Conservation (phyloP, 2,329 filamentous ascomycete genomes). For the Tolypocladium sp. region DNA sequence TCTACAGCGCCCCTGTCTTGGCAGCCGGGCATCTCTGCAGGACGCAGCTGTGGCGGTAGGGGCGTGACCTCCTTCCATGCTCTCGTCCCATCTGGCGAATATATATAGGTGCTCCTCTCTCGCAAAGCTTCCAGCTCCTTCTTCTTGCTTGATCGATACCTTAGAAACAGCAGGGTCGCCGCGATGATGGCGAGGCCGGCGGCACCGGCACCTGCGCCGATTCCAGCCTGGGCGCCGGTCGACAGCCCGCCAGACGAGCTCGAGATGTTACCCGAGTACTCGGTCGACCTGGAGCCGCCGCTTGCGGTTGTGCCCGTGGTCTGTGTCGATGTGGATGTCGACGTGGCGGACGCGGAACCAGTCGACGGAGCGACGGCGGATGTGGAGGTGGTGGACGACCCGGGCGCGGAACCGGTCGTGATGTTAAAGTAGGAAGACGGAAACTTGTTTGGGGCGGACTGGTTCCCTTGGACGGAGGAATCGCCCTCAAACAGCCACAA, state of each 20-base stretch:
- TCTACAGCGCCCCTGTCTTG: background rate
- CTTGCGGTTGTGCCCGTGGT: background rate
- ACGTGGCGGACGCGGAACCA: background rate
- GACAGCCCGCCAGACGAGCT: background rate
- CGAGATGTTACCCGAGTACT: background rate
- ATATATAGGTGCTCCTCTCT: background rate
- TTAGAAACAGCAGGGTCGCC: background rate
- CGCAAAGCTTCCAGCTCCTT: background rate
- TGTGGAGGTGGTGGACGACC: background rate
- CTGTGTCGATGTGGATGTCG: background rate
- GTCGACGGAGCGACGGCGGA: too few relatives aligned
- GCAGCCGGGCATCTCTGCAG: background rate
- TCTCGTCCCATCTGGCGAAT: background rate
- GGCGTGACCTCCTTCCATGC: background rate
- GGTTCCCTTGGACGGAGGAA: conserved; percentile 4
- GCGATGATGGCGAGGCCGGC: background rate
- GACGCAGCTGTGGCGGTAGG: background rate
- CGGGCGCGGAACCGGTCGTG: background rate
- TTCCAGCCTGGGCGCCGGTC: background rate
- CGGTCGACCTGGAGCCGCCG: background rate
- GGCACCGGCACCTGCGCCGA: background rate
- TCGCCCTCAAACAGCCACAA: conserved; percentile 12
- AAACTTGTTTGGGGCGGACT: background rate
- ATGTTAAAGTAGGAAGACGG: conserved; percentile 9
- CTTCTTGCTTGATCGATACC: background rate